Conservation (phyloP, 1,284 basidiomycete genomes). For the Stygiomarasmius scandens region DNA sequence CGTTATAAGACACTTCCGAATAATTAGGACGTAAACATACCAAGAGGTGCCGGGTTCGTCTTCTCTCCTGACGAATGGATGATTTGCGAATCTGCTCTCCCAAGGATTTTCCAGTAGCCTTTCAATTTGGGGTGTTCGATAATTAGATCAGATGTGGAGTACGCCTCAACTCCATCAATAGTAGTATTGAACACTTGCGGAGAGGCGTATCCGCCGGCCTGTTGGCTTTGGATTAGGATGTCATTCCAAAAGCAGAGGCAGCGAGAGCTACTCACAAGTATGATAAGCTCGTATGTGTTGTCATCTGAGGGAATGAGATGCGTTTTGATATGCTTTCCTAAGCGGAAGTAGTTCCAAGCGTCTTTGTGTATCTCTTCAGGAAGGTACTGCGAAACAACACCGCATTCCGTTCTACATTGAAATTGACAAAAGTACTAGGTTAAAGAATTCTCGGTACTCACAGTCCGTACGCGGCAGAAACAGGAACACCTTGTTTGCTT, state of each 20-base stretch:
- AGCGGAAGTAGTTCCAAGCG: slow-evolving; percentile 30
- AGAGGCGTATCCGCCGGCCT: slow-evolving; percentile 4
- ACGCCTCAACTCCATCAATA: slow-evolving; percentile 26
- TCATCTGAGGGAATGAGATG: slow-evolving; percentile 14
- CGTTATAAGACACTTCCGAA: background rate
- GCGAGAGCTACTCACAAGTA: slow-evolving; percentile 16
- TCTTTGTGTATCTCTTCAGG: slow-evolving; percentile 18
- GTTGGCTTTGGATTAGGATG: no score
- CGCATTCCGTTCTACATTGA: slow-evolving; percentile 1
- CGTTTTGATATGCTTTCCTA: slow-evolving; percentile 17
- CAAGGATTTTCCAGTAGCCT: slow-evolving; percentile 46
- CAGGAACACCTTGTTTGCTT: slow-evolving; percentile 22
- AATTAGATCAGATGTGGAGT: slow-evolving; percentile 44
- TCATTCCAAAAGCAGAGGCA: background rate
- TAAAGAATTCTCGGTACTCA: no score
- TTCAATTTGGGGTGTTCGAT: slow-evolving; percentile 40
- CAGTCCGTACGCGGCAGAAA: slow-evolving; percentile 27
- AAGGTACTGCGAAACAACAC: slow-evolving; percentile 9
- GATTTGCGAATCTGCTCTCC: slow-evolving; percentile 54
- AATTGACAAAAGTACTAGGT: no score
- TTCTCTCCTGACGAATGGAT: slow-evolving; percentile 56
- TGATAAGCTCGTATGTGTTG: slow-evolving; percentile 22
- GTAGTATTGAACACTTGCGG: slow-evolving; percentile 22
- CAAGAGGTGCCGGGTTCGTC: slow-evolving; percentile 40
- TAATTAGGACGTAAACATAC: slow-evolving; percentile 17